Base-by-base conservation (phyloP, 2,329 filamentous ascomycete species). In the Emmonsiellopsis sp. region DNA sequence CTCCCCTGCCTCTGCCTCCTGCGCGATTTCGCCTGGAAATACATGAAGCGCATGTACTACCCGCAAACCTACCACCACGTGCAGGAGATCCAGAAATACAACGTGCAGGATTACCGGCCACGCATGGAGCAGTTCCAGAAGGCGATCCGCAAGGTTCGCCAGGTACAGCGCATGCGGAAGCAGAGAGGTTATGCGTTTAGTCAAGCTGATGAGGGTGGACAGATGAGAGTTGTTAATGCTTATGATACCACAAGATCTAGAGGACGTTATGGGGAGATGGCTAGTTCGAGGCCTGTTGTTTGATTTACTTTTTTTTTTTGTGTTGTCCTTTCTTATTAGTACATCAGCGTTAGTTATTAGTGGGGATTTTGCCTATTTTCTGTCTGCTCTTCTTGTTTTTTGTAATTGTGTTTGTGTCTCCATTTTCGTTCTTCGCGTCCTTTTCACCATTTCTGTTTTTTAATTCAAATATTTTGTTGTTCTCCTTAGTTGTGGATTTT, bases 121-220 rank as follows among this genome's bases (percentile, higher is more conserved):
- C 85, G 93, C 66, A 98, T 98, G 93, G 93, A 98, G 67, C 93
- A 98, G 73, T 98, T 98, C 78, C 93, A 98, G 74, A 98, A 98
- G 74, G 93, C 93, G 21, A 97, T 98, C 66, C 87, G 93, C 64
- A 98, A 98, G 74, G 93, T 98, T 51, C 84, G 93, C 50, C 93
- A 98, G 72, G 93, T 97, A 42, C 93, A 97, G 74, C 87, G 93
- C 59, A 98, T 97, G 93, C 89, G 93, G 68, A 98, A 98, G 74
- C 93, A 98, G 74, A 87, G 93, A 65, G 93, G 93, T 36, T 98
- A 98, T 67, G 93, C 93, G 57, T 98, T 98, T 73, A 95, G 89
- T 62, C 91, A 96, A 72, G 94, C 92, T 55, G 93, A 98, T 68
- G 93, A 98, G 71, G 89, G 86, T 63, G 72, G 71, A 33, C 93